These are phyloP conservation scores for Hammondia hammondi DNA, from an alignment of 169 alveolate species.

Conservation along the genomic window DNA sequence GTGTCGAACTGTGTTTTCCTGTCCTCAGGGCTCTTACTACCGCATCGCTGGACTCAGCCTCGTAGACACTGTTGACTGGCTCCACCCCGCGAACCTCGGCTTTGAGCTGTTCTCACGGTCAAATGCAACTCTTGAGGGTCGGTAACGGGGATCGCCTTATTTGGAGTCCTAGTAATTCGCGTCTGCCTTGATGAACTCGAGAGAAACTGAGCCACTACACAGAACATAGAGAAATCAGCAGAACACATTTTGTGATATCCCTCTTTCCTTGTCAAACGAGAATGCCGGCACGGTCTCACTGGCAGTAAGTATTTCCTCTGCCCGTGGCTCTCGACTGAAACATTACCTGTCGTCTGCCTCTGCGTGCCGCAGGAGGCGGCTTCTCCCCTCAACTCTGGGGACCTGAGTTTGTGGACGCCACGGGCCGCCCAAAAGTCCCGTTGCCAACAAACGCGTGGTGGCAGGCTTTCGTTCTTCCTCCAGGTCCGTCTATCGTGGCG, in stretches of 20 bases:
- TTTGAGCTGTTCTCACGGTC: constrained; percentile 24
- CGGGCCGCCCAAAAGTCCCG: constrained; percentile 20
- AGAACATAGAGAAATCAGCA: too few relatives aligned
- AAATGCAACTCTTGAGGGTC: constrained; percentile 18
- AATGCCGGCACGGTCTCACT: too few relatives aligned
- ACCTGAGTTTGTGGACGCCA: constrained; percentile 2
- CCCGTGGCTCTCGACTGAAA: background rate
- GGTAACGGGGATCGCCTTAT: background rate
- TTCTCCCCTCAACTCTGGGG: constrained; percentile 44
- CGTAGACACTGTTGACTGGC: constrained; percentile 45
- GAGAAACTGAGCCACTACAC: too few relatives aligned
- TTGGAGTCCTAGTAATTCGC: too few relatives aligned
- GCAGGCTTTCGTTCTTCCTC: constrained; percentile 47
- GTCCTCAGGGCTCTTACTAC: constrained; percentile 23
- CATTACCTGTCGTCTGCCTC: background rate
- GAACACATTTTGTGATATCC: too few relatives aligned
- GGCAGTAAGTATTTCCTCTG: too few relatives aligned
- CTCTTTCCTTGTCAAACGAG: too few relatives aligned
- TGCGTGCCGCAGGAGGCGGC: constrained; percentile 19
- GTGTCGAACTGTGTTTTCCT: background rate
- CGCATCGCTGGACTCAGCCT: constrained; percentile 18
- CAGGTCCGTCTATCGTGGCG: background rate
- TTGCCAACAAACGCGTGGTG: constrained; percentile 47
- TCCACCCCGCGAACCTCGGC: constrained; percentile 39
- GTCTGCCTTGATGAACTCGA: too few relatives aligned